Evolutionary conservation across 129 eudicot genomes (phyloP).

Genomic region (Arctium lappa): DNA sequence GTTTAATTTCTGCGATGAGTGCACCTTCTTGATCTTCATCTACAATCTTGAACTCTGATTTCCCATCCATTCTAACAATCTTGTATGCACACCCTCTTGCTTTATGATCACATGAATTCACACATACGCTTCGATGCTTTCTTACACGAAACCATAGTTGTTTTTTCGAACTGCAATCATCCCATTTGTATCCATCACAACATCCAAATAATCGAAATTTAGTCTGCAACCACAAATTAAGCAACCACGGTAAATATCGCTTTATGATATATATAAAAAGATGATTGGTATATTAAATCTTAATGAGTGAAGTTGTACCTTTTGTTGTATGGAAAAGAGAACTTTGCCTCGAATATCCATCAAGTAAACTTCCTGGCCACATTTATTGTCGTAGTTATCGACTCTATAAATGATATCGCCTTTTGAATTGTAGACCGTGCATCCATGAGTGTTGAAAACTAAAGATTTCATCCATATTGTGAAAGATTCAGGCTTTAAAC

Average conservation of each 20-base stretch:
- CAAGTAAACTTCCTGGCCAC: constrained; percentile 43
- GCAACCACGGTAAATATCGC: background rate
- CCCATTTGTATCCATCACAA: constrained; percentile 63
- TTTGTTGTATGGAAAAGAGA: constrained; percentile 46
- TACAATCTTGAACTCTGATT: constrained; percentile 41
- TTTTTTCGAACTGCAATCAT: constrained; percentile 21
- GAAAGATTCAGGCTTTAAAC: constrained; percentile 42
- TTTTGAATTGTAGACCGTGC: constrained; percentile 55
- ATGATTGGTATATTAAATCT: too few species aligned
- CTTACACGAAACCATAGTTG: constrained; percentile 49
- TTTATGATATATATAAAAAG: background rate
- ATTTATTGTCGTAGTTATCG: constrained; percentile 57
- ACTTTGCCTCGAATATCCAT: constrained; percentile 63
- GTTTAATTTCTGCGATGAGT: constrained; percentile 54
- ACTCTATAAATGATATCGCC: constrained; percentile 56
- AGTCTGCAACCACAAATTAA: constrained; percentile 36
- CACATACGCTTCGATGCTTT: constrained; percentile 19
- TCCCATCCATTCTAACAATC: constrained; percentile 29
- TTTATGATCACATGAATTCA: constrained; percentile 37
- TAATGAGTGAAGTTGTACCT: constrained; percentile 37
- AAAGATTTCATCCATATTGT: constrained; percentile 81
- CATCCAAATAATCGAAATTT: constrained; percentile 29
- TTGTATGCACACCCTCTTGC: constrained; percentile 26
- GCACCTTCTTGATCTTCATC: constrained; percentile 37
- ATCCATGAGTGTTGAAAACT: constrained; percentile 59